A percentile compares a stretch with the other conserved stretches of the same genome.
These are phyloP conservation scores for Cyathus striatus DNA, from an alignment of 768 basidiomycete genomes.

Conservation along the genomic window DNA sequence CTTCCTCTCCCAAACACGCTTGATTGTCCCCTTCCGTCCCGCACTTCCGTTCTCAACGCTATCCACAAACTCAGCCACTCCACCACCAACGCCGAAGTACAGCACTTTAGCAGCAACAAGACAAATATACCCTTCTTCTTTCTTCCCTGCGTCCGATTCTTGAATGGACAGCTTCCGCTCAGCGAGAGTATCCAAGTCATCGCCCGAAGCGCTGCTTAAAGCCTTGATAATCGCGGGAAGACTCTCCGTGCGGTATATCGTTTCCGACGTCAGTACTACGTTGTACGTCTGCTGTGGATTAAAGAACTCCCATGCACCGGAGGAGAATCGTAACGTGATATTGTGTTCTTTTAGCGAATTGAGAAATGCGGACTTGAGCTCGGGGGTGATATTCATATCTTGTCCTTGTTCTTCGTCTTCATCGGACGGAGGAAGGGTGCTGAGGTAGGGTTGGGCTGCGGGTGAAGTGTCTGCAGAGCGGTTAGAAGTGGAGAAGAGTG, in stretches of 20 bases:
- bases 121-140: constrained; percentile 29
- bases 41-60: constrained; percentile 36
- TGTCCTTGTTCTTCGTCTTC: not conserved
- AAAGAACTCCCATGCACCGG: constrained; percentile 75
- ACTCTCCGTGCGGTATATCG: constrained; percentile 74
- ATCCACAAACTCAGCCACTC: constrained; percentile 67
- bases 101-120: constrained; percentile 88
- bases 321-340: constrained; percentile 68
- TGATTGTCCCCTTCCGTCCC: constrained; percentile 31
- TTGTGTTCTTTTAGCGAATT: constrained; percentile 46
- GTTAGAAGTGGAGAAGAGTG: constrained; percentile 1
- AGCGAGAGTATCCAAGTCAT: not conserved
- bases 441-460: constrained; percentile 46
- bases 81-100: constrained; percentile 95
- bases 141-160: not conserved
- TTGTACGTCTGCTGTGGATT: constrained; percentile 45
- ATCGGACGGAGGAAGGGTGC: not conserved
- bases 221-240: constrained; percentile 56
- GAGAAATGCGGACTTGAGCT: constrained; percentile 62
- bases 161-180: not conserved
- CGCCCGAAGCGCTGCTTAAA: constrained; percentile 24
- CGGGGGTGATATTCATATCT: constrained; percentile 54
- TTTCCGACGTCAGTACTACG: constrained; percentile 85
- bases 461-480: constrained; percentile 51
- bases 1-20: constrained; percentile 60